Evolutionary conservation across 495 filamentous ascomycete genomes (phyloP).

Genomic region (Opeltia flavorubescens): DNA sequence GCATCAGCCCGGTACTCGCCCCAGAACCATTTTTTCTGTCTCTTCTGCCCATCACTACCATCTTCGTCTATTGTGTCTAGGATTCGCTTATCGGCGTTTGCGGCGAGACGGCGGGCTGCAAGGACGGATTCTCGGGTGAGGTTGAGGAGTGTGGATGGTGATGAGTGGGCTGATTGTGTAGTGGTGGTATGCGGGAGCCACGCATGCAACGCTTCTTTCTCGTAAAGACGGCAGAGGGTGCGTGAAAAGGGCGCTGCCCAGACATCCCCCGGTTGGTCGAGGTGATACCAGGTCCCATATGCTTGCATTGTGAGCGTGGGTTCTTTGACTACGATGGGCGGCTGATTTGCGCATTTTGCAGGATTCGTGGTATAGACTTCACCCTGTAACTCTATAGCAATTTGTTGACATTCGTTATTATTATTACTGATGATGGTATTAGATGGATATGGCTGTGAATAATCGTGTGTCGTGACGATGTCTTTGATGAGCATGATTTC

Average conservation of each 20-base stretch:
- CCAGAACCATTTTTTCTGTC: constrained; percentile 27
- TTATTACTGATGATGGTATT: not conserved
- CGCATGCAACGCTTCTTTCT: constrained; percentile 1
- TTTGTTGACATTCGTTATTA: no score
- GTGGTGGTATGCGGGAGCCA: no score
- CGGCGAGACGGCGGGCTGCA: constrained; percentile 29
- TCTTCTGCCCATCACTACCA: not conserved
- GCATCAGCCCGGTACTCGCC: constrained; percentile 39
- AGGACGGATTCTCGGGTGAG: constrained; percentile 14
- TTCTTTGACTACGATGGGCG: no score
- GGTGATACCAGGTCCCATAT: not conserved
- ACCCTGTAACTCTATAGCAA: no score
- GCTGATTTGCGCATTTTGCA: no score
- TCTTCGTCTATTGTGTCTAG: not conserved
- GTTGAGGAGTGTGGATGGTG: not conserved
- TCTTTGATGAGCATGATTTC: constrained; percentile 23
- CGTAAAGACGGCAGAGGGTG: constrained; percentile 7
- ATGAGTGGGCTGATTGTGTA: no score
- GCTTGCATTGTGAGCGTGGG: no score
- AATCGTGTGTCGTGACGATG: constrained; percentile 36
- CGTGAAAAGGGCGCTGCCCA: not conserved
- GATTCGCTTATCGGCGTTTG: constrained; percentile 25
- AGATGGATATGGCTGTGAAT: constrained; percentile 16
- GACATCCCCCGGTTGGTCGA: not conserved
- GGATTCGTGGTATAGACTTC: no score